Evolutionary conservation across 768 basidiomycete genomes (phyloP), one percentile per base, ranked within the genome.

Genomic region (Tubosaeta sp.): DNA sequence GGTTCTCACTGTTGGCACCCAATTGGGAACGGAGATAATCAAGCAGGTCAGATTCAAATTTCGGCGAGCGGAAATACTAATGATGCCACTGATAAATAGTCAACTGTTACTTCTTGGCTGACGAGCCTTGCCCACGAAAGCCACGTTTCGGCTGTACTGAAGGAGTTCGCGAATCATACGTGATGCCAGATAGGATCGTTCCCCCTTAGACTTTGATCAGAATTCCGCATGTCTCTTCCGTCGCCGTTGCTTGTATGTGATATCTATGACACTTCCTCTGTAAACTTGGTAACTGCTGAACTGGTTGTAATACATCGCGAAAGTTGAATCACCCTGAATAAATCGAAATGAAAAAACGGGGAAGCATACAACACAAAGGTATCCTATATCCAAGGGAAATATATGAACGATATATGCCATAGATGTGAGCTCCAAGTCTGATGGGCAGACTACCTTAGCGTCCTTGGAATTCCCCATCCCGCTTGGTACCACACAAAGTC

Each of bases 401-500:
- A 45, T 38, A 19, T 38, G 38, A 39, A 22, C 12, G 24, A 41
- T 41, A 24, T 18, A 39, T 13, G 19, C 25, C 29, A 16, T 21
- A 47, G 39, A 44, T 46, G 25, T 34, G 27, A 46, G 30, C 36
- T 27, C 21, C 13, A 43, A n/a, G 21, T 16, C 27, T 7, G 22
- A 44, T 36, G 31, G 46, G 22, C 16, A 6, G 8, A 44, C 19
- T 18, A n/a, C 27, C 21, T 48, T 44, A 60, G 3, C 45, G 41
- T 40, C 30, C 18, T 43, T 50, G 27, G 16, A 47, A 32, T 32
- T 56, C 56, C 65, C 38, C 65, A 50, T 73, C 69, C 43, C 76
- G 71, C 57, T 74, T 77, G 49, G 72, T 72, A 59, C 73, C 71
- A 55, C 76, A 77, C 8, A 77, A 64, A 40, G 62, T 62, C 39